A percentile compares a stretch with the other conserved stretches of the same genome.
Conservation (phyloP, 1,139 yeast species). For the Yamadazyma mexicana region DNA sequence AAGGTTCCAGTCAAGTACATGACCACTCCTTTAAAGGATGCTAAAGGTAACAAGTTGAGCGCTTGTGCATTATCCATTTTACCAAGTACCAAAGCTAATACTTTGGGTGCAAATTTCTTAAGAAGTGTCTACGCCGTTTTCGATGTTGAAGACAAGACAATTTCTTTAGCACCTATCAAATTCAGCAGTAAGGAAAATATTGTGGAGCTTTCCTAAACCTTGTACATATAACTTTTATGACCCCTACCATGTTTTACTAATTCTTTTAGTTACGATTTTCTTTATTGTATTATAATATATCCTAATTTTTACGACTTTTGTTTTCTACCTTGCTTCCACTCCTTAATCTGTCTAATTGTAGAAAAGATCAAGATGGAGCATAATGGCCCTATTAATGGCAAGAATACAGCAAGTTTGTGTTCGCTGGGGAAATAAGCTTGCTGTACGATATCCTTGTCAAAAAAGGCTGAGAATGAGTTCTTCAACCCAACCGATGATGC, state of each 20-base stretch:
- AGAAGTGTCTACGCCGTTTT: constrained; percentile 75
- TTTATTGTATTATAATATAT: not conserved
- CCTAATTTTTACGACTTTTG: not conserved
- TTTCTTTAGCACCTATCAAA: constrained; percentile 69
- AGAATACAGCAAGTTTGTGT: constrained; percentile 88
- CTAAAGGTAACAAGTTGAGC: constrained; percentile 11
- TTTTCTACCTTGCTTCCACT: constrained; percentile 5
- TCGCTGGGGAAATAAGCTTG: constrained; percentile 94
- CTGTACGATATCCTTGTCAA: constrained; percentile 92
- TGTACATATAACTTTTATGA: no score
- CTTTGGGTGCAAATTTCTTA: constrained; percentile 73
- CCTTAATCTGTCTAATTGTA: constrained; percentile 33
- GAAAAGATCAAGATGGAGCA: constrained; percentile 69
- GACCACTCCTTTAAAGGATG: constrained; percentile 3
- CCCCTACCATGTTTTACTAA: no score
- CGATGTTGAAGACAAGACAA: constrained; percentile 62
- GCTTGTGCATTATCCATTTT: constrained; percentile 8
- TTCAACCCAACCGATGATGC: constrained; percentile 56
- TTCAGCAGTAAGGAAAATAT: constrained; percentile 35
- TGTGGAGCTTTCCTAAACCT: constrained; percentile 14
- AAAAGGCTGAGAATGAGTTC: constrained; percentile 75
- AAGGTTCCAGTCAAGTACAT: constrained; percentile 21
- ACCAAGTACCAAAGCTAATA: constrained; percentile 11
- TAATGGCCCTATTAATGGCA: constrained; percentile 87
- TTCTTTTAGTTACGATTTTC: not conserved